Conservation (phyloP, 768 basidiomycete genomes). For the Botryobasidium botryosum region DNA sequence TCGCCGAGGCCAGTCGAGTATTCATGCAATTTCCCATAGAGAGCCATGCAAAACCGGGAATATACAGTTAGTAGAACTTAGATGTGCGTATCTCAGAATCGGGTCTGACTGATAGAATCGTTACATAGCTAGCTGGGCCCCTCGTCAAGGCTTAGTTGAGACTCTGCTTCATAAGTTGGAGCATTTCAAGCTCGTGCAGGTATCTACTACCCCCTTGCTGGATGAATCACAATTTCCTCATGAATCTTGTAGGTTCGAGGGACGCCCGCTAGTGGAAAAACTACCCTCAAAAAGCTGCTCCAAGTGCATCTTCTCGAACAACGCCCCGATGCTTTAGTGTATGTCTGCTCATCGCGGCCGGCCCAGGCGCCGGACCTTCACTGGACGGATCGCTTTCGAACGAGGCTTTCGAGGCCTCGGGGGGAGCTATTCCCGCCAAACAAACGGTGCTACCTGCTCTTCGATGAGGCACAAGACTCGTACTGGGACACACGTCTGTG, state of each 20-base stretch:
- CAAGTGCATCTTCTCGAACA: background rate
- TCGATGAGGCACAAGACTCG: conserved; percentile 1
- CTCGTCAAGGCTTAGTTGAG: background rate
- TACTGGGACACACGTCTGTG: conserved; percentile 2
- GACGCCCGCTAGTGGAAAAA: background rate
- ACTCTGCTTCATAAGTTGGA: background rate
- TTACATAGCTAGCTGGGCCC: no score
- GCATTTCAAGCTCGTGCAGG: background rate
- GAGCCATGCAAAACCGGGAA: no score
- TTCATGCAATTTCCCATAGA: no score
- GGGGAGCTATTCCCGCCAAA: background rate
- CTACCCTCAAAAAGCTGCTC: background rate
- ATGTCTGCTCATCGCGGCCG: background rate
- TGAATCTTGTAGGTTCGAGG: background rate
- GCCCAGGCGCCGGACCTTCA: background rate
- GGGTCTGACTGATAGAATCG: no score
- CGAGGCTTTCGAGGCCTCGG: background rate
- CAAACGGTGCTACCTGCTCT: conserved; percentile 1
- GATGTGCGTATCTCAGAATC: no score
- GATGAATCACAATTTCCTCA: background rate
- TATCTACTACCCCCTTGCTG: background rate
- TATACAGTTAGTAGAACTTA: no score
- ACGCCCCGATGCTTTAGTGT: background rate
- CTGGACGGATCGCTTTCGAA: background rate
- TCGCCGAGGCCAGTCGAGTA: no score